Evolutionary conservation across 1,284 basidiomycete genomes (phyloP), one percentile per base, ranked within the genome.

Genomic region (Rhodotorula sp.): DNA sequence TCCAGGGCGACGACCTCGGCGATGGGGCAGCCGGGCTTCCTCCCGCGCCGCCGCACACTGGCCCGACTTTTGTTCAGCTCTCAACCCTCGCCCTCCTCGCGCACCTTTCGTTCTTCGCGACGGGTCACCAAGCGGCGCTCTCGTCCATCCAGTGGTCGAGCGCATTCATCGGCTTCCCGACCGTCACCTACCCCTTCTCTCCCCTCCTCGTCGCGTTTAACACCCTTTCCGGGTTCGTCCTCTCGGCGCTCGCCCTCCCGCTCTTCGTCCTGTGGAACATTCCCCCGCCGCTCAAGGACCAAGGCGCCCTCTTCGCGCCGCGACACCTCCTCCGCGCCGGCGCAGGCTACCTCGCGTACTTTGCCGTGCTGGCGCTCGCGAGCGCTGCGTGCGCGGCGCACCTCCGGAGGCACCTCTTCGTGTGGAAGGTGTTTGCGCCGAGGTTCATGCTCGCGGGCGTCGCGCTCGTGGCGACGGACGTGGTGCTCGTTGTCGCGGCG

Each of bases 341-440:
- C 0, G 80, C 94, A 1, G 88, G 86, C 0, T 83, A 91, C 71
- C 85, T 88, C 83, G 82, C 89, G 4, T 95, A 95, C 80, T 90
- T 90, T 79, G 82, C 86, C 7, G 78, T 84, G 6, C 80, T 97
- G 41, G 82, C 92, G 0, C 80, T 96, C 12, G 88, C 90, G 6
- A 87, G 88, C 17, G 89, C 92, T 8, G 81, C 88, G 10, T 90
- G 89, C 70, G 89, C 93, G 0, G 90, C 90, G 6, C 87, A 88
- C 79, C 84, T 98, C 66, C 82, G 94, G 68, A 82, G 96, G 54
- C 97, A 99, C 82, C 82, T 99, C 76, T 98, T 99, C 95, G 94
- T 98, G 50, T 99, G 96, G 94, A 98, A 98, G 83, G 90, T 97
- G 10, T 99, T 98, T 80, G 94, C 94, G 41, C 97, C 97, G 63